Evolutionary conservation across 129 eudicot species (phyloP).

Genomic region (sunflower (Helianthus annuus)): DNA sequence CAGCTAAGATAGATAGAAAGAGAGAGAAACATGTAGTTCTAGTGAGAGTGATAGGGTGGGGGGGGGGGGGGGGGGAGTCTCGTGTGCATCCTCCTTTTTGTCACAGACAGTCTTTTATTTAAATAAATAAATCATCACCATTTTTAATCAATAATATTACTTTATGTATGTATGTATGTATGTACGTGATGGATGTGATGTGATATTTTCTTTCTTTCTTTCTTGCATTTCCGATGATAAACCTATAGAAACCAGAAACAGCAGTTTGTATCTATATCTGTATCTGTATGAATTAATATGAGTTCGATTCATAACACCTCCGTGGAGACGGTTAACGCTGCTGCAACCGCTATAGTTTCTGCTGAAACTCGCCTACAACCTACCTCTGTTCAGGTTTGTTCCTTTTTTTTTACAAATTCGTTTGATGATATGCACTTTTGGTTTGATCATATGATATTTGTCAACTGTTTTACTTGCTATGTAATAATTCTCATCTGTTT

Average conservation of each 20-base stretch:
- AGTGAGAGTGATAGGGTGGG: constrained; percentile 32
- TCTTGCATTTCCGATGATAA: constrained; percentile 16
- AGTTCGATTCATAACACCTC: constrained; percentile 45
- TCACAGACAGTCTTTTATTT: constrained; percentile 21
- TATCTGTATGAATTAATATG: constrained; percentile 31
- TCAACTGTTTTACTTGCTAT: neutral
- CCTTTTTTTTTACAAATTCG: neutral
- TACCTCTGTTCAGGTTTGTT: constrained; percentile 62
- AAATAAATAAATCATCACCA: constrained; percentile 11
- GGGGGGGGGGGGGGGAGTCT: no score
- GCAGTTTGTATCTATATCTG: neutral
- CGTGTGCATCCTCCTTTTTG: constrained; percentile 37
- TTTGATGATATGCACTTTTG: neutral
- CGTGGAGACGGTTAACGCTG: constrained; percentile 94
- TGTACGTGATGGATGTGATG: constrained; percentile 18
- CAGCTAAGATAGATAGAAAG: constrained; percentile 42
- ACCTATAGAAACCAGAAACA: neutral
- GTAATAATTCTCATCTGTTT: constrained; percentile 22
- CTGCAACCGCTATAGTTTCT: constrained; percentile 81
- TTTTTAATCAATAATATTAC: constrained; percentile 26
- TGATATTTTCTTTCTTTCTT: constrained; percentile 16
- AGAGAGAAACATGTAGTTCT: no score
- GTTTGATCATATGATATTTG: neutral
- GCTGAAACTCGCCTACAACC: constrained; percentile 96
- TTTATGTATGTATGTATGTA: constrained; percentile 18